Evolutionary conservation across 2,329 filamentous ascomycete genomes (phyloP).

Genomic region (Nothomitra cinnamomea): DNA sequence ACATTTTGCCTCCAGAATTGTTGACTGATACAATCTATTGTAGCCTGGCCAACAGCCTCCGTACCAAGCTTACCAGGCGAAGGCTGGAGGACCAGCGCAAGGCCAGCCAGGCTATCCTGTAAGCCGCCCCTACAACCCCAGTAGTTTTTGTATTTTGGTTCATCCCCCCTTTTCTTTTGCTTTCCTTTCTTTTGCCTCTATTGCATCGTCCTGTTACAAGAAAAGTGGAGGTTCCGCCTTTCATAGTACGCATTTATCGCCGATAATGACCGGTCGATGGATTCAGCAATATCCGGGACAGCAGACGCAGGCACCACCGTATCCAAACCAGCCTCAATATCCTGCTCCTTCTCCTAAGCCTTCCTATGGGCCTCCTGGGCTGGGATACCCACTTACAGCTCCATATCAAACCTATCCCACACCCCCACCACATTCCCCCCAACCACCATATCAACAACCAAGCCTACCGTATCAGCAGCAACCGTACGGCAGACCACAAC

Average conservation of each 20-base stretch:
- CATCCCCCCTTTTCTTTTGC: background rate
- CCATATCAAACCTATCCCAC: background rate
- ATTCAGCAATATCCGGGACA: background rate
- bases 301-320: background rate
- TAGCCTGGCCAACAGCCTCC: conserved; percentile 5
- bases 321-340: background rate
- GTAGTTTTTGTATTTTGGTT: background rate
- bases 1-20: background rate
- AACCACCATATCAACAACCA: background rate
- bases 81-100: conserved; percentile 3
- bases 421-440: background rate
- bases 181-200: background rate
- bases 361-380: background rate
- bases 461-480: background rate
- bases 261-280: conserved; percentile 3
- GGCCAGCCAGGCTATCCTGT: background rate
- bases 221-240: background rate
- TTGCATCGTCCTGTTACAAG: background rate
- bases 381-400: background rate
- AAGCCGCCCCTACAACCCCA: background rate
- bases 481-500: background rate
- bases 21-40: background rate
- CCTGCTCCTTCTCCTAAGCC: background rate
- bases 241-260: background rate
- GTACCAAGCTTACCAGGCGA: conserved; percentile 5